Evolutionary conservation across 805 yeast species (phyloP), one percentile per base, ranked within the genome.

Genomic region (Candida maltosa): DNA sequence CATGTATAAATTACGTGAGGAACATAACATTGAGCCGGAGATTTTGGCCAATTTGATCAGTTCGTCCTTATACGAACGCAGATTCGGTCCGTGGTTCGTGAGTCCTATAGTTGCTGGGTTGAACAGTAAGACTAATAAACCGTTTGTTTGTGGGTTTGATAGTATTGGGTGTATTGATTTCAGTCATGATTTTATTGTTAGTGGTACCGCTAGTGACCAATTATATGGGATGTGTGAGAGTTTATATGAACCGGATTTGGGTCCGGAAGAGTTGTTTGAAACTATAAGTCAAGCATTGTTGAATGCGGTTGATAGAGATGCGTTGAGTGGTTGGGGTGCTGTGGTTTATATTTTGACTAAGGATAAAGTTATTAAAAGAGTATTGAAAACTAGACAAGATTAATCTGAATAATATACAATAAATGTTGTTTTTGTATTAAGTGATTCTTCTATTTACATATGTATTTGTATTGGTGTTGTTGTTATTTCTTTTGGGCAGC

Each of bases 161-260:
- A 76, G 84, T 46, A 93, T 93, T 56, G 99, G 99, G 10, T 87
- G 97, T 67, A 88, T 93, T 48, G 97, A 93, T 60, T 85, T 75
- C 52, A 95, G 97, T 35, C 77, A 87, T 49, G 98, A 93, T 63
- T 93, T 93, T 57, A 87, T 87, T 21, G 98, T 93, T 12, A 73
- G 88, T 43, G 99, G 99, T 40, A 93, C 98, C 2, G 97, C 97
- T 5, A 65, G 87, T n/a, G 96, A 91, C 56, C 98, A 93, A 68
- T 71, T 93, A 39, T 93, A 83, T 56, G 99, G 99, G 61, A 91
- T 93, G 97, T 94, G 98, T 65, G 99, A 93, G 67, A 76, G 95
- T 9, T 71, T 93, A 40, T 94, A 88, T 63, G 97, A 93, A 64
- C 97, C 97, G 27, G 70, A 85, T 53, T 70, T 94, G 49, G 97